A percentile compares a stretch with the other conserved stretches of the same genome.
phyloP scores from a whole-genome alignment of 805 yeast genomes.

The Myxozyma kluyveri region DNA sequence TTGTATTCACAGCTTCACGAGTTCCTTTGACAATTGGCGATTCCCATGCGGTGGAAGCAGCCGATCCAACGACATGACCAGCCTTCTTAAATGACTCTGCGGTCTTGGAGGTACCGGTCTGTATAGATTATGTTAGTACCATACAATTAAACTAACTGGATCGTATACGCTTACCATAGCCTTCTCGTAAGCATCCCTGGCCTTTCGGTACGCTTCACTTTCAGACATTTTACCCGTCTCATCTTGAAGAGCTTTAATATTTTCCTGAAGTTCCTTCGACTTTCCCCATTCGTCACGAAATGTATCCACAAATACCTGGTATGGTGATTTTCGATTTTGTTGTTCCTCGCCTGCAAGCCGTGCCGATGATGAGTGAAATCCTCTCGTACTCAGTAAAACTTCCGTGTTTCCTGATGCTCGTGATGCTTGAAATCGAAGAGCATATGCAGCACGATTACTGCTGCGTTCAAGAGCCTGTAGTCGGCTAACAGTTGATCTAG shows the following conservation, averaged over 20 bases:
- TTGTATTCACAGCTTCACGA: conserved; percentile 73
- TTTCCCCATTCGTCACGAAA: conserved; percentile 89
- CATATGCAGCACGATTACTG: too few species aligned
- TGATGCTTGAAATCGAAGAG: too few species aligned
- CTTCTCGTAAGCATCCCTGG: conserved; percentile 84
- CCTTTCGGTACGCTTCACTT: conserved; percentile 86
- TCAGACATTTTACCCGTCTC: conserved; percentile 94
- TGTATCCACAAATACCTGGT: conserved; percentile 90
- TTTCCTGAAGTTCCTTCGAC: conserved; percentile 82
- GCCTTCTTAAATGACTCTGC: conserved; percentile 79
- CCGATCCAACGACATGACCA: conserved; percentile 89
- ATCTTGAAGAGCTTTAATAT: conserved; percentile 90
- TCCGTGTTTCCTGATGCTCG: too few species aligned
- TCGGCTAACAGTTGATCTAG: too few species aligned
- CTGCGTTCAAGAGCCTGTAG: too few species aligned
- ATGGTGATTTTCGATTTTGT: conserved; percentile 58
- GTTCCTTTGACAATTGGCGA: conserved; percentile 88
- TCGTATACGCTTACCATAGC: conserved; percentile 53
- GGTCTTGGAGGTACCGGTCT: conserved; percentile 50
- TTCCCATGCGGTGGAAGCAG: conserved; percentile 92
- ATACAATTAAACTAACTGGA: conserved; percentile 34
- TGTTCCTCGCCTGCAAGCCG: conserved; percentile 17
- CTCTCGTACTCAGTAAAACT: background rate
- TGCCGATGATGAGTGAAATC: conserved; percentile 13
- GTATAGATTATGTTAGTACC: background rate